Conservation (phyloP, 495 filamentous ascomycete genomes). For the Annulohypoxylon nitens region DNA sequence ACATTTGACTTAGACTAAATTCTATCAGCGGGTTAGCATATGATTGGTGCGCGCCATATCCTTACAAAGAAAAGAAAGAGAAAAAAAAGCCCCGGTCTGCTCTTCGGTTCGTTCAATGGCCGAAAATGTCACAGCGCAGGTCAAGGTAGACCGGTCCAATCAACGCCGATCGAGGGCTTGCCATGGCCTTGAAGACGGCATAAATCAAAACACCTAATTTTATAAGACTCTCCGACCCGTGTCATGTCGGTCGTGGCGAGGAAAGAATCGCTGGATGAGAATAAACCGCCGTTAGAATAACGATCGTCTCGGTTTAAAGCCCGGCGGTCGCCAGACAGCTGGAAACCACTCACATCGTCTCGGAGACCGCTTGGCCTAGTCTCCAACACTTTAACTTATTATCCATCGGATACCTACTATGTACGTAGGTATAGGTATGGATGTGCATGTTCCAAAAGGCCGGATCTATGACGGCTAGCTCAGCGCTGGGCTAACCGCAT, state of each 20-base stretch:
- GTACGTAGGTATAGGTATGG: background rate
- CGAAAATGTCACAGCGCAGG: constrained; percentile 38
- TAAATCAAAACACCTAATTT: constrained; percentile 44
- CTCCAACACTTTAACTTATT: constrained; percentile 21
- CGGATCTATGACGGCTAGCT: constrained; percentile 33
- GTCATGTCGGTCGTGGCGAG: constrained; percentile 27
- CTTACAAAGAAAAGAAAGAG: constrained; percentile 22
- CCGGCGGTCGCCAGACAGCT: constrained; percentile 9
- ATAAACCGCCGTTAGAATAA: constrained; percentile 4
- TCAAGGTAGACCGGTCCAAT: constrained; percentile 35
- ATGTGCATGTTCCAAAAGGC: constrained; percentile 32
- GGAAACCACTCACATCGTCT: constrained; percentile 19
- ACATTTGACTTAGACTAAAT: constrained; percentile 39
- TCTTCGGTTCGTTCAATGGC: constrained; percentile 46
- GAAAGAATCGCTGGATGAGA: constrained; percentile 34
- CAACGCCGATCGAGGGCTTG: constrained; percentile 32
- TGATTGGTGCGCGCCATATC: constrained; percentile 37
- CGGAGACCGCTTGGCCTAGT: constrained; percentile 10
- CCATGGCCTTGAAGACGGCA: constrained; percentile 17
- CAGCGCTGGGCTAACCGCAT: constrained; percentile 35
- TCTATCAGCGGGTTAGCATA: constrained; percentile 15
- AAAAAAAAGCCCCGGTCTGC: constrained; percentile 24
- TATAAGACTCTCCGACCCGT: constrained; percentile 30
- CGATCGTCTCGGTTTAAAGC: constrained; percentile 9
- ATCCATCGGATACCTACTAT: constrained; percentile 23